A percentile compares a stretch with the other conserved stretches of the same genome.
These are phyloP conservation scores for Ottelia alismoides DNA, from an alignment of 106 monocot species.

Conservation along the genomic window DNA sequence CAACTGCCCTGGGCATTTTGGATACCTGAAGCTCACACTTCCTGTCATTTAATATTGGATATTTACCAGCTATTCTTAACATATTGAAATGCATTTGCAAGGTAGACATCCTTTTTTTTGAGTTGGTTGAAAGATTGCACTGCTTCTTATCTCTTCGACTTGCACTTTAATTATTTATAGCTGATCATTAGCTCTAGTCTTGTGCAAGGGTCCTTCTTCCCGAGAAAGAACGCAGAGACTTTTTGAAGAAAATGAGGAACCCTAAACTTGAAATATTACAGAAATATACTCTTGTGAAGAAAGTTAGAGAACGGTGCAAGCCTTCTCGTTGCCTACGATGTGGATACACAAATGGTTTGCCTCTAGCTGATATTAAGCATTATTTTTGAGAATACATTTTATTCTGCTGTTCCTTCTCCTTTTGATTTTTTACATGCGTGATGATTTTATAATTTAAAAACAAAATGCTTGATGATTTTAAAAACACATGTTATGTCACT, in stretches of 20 bases:
- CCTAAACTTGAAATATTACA: constrained; percentile 46
- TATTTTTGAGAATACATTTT: no score
- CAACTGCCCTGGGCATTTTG: constrained; percentile 94
- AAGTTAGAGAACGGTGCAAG: constrained; percentile 78
- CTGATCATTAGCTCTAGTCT: no score
- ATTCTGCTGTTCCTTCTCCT: no score
- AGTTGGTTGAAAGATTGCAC: no score
- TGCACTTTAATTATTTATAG: no score
- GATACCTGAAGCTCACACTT: constrained; percentile 71
- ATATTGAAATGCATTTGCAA: constrained; percentile 96
- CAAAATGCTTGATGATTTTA: no score
- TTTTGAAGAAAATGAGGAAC: constrained; percentile 74
- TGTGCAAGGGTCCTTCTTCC: constrained; percentile 75
- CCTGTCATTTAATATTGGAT: constrained; percentile 93
- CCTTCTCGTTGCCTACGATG: constrained; percentile 40
- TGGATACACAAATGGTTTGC: constrained; percentile 67
- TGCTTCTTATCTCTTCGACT: no score
- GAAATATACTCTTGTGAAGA: constrained; percentile 55
- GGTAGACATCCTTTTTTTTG: constrained; percentile 26
- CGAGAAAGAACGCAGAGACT: constrained; percentile 42
- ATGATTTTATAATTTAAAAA: no score
- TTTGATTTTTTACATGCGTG: no score
- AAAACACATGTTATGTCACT: no score
- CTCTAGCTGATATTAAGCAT: no score
- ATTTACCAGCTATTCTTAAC: constrained; percentile 63